Percentiles rank a stretch among this genome's conserved stretches.
phyloP scores from a whole-genome alignment of 257 asterid genomes.

The Plectranthus barbatus region DNA sequence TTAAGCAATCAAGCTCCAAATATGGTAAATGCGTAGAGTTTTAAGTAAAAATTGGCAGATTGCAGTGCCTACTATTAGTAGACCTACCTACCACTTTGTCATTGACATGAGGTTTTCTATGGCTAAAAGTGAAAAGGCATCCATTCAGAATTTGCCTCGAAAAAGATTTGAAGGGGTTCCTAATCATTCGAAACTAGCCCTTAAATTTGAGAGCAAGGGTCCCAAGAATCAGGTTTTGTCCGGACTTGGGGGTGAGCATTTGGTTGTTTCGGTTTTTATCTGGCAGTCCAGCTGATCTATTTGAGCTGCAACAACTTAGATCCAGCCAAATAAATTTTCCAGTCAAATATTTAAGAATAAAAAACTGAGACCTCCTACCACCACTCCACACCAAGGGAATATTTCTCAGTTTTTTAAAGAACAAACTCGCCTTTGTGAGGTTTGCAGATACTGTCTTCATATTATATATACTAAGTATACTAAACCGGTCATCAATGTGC shows the following conservation, averaged over 20 bases:
- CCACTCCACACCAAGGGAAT: conserved; percentile 27
- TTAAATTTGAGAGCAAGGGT: not conserved
- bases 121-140: not conserved
- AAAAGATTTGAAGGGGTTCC: not conserved
- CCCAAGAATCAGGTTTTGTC: not conserved
- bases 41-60: not conserved
- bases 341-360: conserved; percentile 9
- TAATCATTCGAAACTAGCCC: not conserved
- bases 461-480: not conserved
- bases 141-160: not conserved
- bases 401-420: conserved; percentile 29
- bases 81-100: too few species aligned
- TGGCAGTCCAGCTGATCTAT: not conserved
- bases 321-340: conserved; percentile 8
- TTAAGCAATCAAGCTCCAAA: not conserved
- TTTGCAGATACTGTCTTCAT: conserved; percentile 27
- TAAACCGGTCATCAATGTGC: conserved; percentile 25
- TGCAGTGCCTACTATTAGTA: not conserved
- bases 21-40: not conserved
- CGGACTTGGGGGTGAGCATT: not conserved
- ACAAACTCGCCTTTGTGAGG: conserved; percentile 18
- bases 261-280: too few species aligned
- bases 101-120: not conserved
- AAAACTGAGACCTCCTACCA: not conserved
- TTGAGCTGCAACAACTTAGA: conserved; percentile 19